Percentiles rank a stretch among this genome's conserved stretches.
These are phyloP conservation scores for Huntiella decipiens DNA, from an alignment of 2,329 filamentous ascomycete genomes.

Conservation along the genomic window DNA sequence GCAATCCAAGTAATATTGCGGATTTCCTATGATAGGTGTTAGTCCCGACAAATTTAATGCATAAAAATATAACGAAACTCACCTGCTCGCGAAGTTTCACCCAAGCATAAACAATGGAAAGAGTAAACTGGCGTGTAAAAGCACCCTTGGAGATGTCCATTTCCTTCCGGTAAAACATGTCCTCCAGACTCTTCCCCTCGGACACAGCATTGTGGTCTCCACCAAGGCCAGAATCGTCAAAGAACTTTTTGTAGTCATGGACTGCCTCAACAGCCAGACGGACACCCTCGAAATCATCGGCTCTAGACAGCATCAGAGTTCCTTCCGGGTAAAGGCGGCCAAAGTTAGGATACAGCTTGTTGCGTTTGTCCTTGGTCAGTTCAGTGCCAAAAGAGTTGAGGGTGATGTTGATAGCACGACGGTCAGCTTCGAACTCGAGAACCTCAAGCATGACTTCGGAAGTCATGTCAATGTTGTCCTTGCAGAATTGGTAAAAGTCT, in stretches of 20 bases:
- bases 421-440: slow-evolving; percentile 88
- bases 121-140: slow-evolving; percentile 91
- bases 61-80: slow-evolving; percentile 18
- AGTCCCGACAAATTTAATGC: slow-evolving; percentile 13
- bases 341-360: slow-evolving; percentile 88
- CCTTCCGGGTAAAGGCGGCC: slow-evolving; percentile 87
- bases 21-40: slow-evolving; percentile 54
- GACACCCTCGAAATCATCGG: slow-evolving; percentile 88
- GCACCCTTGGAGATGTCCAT: slow-evolving; percentile 95
- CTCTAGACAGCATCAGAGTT: slow-evolving; percentile 80
- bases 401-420: slow-evolving; percentile 95
- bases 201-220: slow-evolving; percentile 52
- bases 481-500: slow-evolving; percentile 91
- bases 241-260: slow-evolving; percentile 85
- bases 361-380: slow-evolving; percentile 77
- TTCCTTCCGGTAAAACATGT: slow-evolving; percentile 98
- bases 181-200: slow-evolving; percentile 80
- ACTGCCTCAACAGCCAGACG: slow-evolving; percentile 84
- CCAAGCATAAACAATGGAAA: slow-evolving; percentile 91
- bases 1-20: slow-evolving; percentile 99
- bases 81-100: slow-evolving; percentile 96
- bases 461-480: slow-evolving; percentile 75
- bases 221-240: slow-evolving; percentile 70
- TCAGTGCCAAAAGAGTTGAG: slow-evolving; percentile 97
- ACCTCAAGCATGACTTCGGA: slow-evolving; percentile 91